Percentiles rank a stretch among this genome's conserved stretches.
Evolutionary conservation across 192 early-diverging fungal genomes (phyloP).

Genomic region (Coemansia sp.): DNA sequence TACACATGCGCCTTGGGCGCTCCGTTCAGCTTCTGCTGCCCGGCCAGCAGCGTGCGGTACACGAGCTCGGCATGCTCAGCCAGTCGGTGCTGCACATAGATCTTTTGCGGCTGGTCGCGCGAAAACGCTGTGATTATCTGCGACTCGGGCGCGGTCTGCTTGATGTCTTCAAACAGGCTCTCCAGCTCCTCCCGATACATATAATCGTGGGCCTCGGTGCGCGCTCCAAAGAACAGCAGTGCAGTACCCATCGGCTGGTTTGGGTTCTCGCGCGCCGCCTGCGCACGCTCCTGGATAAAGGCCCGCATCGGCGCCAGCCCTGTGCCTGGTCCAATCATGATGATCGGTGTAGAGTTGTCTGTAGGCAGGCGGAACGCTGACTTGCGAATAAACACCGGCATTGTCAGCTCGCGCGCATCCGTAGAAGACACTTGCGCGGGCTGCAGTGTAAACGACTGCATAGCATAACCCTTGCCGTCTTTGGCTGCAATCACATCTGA

Average conservation of each 20-base stretch:
- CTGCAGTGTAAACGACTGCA: conserved; percentile 43
- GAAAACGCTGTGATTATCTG: conserved; percentile 90
- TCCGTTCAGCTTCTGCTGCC: conserved; percentile 52
- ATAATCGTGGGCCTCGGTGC: conserved; percentile 80
- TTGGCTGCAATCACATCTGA: conserved; percentile 12
- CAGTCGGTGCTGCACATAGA: conserved; percentile 95
- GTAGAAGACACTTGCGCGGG: conserved; percentile 8
- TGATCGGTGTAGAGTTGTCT: conserved; percentile 73
- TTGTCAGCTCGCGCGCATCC: conserved; percentile 15
- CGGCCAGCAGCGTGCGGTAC: conserved; percentile 74
- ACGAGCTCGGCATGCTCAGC: conserved; percentile 70
- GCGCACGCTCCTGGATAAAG: conserved; percentile 87
- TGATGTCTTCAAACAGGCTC: conserved; percentile 62
- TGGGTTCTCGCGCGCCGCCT: conserved; percentile 56
- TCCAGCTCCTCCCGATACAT: conserved; percentile 86
- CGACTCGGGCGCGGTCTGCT: conserved; percentile 50
- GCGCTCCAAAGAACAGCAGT: conserved; percentile 93
- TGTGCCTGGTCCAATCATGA: conserved; percentile 99
- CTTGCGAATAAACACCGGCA: conserved; percentile 85
- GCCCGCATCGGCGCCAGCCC: conserved; percentile 98
- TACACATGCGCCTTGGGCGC: conserved; percentile 72
- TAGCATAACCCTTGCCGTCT: conserved; percentile 24
- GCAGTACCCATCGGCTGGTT: conserved; percentile 69
- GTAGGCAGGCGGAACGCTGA: conserved; percentile 90
- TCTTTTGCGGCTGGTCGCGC: conserved; percentile 78